Base-by-base conservation (phyloP, 345 rosid species). In the Brassica juncea region DNA sequence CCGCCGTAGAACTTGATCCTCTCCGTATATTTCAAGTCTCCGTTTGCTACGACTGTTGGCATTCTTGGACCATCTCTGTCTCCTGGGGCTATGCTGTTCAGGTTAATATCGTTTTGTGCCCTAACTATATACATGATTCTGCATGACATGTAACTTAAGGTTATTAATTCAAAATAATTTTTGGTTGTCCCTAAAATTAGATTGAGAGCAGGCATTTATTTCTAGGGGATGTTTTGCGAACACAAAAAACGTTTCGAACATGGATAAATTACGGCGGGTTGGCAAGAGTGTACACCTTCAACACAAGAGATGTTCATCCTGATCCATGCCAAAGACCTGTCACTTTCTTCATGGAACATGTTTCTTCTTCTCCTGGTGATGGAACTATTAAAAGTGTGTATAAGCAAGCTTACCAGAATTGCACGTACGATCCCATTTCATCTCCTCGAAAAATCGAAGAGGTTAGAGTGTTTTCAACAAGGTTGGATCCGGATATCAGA, bases 81-180 rank as follows among this genome's bases (percentile, higher is more conserved):
- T 87, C 97, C 7, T 90, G 99, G 98, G 99, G 98, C 0, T 93
- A 90, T 55, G 87, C 90, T 0, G 86, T 94, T 71, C 92, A 91
- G 85, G 91, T 94, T 1, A 65, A 27, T 66, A 65, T 28, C 0
- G 37, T 35, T 1, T 27, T 32, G 15, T 32, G 15, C 15, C 57
- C 57, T 49, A 49, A n/a, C 4, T 66, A 37, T 28, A 5, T 39
- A 44, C 52, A 67, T 39, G 19, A 6, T 67, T 44, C 12, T 44
- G 8, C 59, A 62, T 72, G 67, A 62, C 52, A 49, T 47, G 4
- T 11, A 71, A 70, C 14, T 49, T 39, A 16, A 49, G 16, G 19
- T 49, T 49, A 49, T 49, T 49, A 49, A 49, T 49, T 5, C 2
- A 47, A 47, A 35, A 57, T 35, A 54, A 37, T 5, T 3, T 9